Evolutionary conservation across 2,329 filamentous ascomycete genomes (phyloP).

Genomic region (Colletotrichum australisinense): DNA sequence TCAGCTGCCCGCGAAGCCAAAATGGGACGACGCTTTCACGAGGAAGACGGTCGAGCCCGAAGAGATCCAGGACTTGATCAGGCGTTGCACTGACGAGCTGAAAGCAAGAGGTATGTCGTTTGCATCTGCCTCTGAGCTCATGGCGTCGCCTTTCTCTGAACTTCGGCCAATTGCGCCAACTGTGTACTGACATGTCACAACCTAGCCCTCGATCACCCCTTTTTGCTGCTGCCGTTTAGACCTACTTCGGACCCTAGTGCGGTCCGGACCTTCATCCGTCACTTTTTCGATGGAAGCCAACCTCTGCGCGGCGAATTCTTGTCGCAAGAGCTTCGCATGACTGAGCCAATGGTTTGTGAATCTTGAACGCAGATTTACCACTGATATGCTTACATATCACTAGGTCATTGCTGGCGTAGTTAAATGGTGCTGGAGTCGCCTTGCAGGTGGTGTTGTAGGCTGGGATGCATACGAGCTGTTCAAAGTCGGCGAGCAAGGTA

Average conservation of each 20-base stretch:
- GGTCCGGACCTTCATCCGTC: constrained; percentile 90
- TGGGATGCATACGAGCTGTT: constrained; percentile 99
- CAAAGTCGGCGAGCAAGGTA: constrained; percentile 92
- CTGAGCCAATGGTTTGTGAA: constrained; percentile 86
- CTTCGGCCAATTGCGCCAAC: constrained; percentile 9
- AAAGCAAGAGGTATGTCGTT: constrained; percentile 86
- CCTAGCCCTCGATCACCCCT: constrained; percentile 87
- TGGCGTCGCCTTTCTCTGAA: constrained; percentile 36
- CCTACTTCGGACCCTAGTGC: constrained; percentile 92
- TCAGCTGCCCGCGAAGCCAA: constrained; percentile 73
- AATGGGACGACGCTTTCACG: constrained; percentile 90
- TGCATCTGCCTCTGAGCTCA: constrained; percentile 28
- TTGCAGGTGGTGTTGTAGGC: constrained; percentile 90
- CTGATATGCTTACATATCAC: constrained; percentile 32
- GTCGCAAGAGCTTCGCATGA: constrained; percentile 88
- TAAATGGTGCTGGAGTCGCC: constrained; percentile 98
- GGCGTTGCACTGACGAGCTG: constrained; percentile 88
- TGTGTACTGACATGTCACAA: constrained; percentile 11
- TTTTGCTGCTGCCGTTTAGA: constrained; percentile 93
- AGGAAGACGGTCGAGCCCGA: constrained; percentile 86
- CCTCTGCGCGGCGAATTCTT: constrained; percentile 76
- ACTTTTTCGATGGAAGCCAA: constrained; percentile 83
- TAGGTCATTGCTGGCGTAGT: constrained; percentile 92
- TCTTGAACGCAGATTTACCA: not conserved
- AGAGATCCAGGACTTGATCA: constrained; percentile 89